Evolutionary conservation across 495 filamentous ascomycete species (phyloP).

Genomic region (Cairneyella variabilis): DNA sequence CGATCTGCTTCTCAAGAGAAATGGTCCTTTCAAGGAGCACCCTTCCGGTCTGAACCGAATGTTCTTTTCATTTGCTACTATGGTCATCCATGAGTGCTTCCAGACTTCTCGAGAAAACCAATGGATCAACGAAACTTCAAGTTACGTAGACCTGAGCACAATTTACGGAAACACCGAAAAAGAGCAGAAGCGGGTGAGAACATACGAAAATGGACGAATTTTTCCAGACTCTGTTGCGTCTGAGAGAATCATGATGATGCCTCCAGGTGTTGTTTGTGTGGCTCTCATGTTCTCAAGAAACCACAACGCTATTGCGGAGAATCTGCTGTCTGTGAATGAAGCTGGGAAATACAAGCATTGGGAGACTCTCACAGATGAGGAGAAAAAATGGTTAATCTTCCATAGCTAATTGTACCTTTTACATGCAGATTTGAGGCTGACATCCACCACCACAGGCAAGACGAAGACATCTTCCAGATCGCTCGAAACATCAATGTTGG

Average conservation of each 20-base stretch:
- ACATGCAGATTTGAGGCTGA: background rate
- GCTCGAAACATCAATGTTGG: slow-evolving; percentile 74
- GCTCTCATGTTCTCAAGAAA: slow-evolving; percentile 74
- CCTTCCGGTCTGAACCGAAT: slow-evolving; percentile 71
- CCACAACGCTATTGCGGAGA: slow-evolving; percentile 76
- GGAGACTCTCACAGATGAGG: slow-evolving; percentile 39
- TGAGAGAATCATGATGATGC: slow-evolving; percentile 71
- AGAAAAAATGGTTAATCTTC: slow-evolving; percentile 49
- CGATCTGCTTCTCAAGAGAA: slow-evolving; percentile 41
- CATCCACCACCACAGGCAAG: slow-evolving; percentile 28
- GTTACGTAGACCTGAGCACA: slow-evolving; percentile 79
- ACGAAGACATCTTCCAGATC: slow-evolving; percentile 85
- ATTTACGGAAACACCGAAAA: slow-evolving; percentile 78
- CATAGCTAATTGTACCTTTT: background rate
- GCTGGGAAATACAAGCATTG: slow-evolving; percentile 54
- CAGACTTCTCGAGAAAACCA: slow-evolving; percentile 36
- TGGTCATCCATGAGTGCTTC: slow-evolving; percentile 69
- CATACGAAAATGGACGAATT: slow-evolving; percentile 74
- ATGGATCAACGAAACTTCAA: slow-evolving; percentile 70
- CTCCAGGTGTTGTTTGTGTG: slow-evolving; percentile 74
- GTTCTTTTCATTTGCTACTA: slow-evolving; percentile 81
- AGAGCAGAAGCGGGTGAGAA: slow-evolving; percentile 71
- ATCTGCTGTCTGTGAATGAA: slow-evolving; percentile 55
- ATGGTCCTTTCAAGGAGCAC: slow-evolving; percentile 31
- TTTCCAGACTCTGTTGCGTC: slow-evolving; percentile 80